Percentiles rank a stretch among this genome's conserved stretches.
Evolutionary conservation across 2,329 filamentous ascomycete species (phyloP).

Genomic region (Colletotrichum sublineola): DNA sequence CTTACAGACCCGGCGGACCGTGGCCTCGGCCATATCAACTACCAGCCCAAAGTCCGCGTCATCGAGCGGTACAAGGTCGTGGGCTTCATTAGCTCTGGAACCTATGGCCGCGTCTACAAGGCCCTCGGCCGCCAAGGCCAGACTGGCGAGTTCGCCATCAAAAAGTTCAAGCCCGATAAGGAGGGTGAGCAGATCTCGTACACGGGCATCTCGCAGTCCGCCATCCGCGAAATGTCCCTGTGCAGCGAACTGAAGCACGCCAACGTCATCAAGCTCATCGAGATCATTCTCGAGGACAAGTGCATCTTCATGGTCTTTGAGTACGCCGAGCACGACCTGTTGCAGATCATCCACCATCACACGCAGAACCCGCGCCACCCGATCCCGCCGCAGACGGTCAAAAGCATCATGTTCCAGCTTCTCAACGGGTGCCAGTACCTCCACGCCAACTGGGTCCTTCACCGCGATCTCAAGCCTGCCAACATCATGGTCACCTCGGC

Average conservation of each 20-base stretch:
- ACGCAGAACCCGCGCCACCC: slow-evolving; percentile 88
- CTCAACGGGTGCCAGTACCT: slow-evolving; percentile 95
- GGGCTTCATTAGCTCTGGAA: slow-evolving; percentile 97
- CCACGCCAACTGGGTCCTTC: slow-evolving; percentile 96
- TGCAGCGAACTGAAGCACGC: slow-evolving; percentile 91
- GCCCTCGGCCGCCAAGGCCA: slow-evolving; percentile 81
- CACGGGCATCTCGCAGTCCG: slow-evolving; percentile 97
- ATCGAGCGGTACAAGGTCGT: slow-evolving; percentile 96
- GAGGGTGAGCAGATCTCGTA: slow-evolving; percentile 96
- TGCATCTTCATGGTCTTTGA: slow-evolving; percentile 99
- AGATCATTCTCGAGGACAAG: slow-evolving; percentile 98
- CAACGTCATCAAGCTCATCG: slow-evolving; percentile 91
- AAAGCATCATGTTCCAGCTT: slow-evolving; percentile 95
- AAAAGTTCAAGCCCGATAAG: slow-evolving; percentile 99
- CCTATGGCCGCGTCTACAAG: slow-evolving; percentile 98
- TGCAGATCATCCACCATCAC: slow-evolving; percentile 99
- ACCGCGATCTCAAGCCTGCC: slow-evolving; percentile 95
- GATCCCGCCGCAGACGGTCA: slow-evolving; percentile 89
- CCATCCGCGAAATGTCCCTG: slow-evolving; percentile 96
- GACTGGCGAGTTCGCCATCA: slow-evolving; percentile 93
- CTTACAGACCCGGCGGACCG: slow-evolving; percentile 67
- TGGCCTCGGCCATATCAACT: slow-evolving; percentile 61
- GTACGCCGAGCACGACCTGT: slow-evolving; percentile 95
- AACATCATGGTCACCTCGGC: slow-evolving; percentile 98
- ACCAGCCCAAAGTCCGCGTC: slow-evolving; percentile 86